Conservation (phyloP, 2,329 filamentous ascomycete genomes). For the Stemphylium vesicarium region DNA sequence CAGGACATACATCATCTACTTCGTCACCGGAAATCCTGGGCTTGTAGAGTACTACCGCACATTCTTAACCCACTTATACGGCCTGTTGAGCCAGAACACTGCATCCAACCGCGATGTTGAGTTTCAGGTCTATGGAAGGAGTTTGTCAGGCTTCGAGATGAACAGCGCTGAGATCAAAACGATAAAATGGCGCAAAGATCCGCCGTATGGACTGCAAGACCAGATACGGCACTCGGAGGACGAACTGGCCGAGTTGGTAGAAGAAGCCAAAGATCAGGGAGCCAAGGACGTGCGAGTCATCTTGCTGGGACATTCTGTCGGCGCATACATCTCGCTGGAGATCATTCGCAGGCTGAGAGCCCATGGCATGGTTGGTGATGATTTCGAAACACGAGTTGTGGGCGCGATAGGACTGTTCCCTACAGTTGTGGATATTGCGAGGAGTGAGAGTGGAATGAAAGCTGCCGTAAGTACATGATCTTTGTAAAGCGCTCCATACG, state of each 20-base stretch:
- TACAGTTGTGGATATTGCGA: slow-evolving; percentile 55
- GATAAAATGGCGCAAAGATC: slow-evolving; percentile 28
- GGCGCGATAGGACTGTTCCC: slow-evolving; percentile 54
- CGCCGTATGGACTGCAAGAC: slow-evolving; percentile 54
- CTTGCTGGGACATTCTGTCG: slow-evolving; percentile 57
- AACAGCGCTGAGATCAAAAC: slow-evolving; percentile 26
- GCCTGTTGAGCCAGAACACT: slow-evolving; percentile 55
- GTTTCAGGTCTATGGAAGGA: slow-evolving; percentile 51
- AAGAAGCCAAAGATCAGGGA: slow-evolving; percentile 26
- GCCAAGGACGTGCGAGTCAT: slow-evolving; percentile 40
- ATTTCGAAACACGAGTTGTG: slow-evolving; percentile 33
- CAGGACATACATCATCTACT: slow-evolving; percentile 65
- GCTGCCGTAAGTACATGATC: slow-evolving; percentile 43
- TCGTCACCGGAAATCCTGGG: slow-evolving; percentile 79
- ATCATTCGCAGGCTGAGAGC: slow-evolving; percentile 44
- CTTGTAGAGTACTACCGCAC: slow-evolving; percentile 74
- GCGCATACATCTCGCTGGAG: slow-evolving; percentile 55
- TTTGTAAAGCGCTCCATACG: not conserved
- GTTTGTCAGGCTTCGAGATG: slow-evolving; percentile 54
- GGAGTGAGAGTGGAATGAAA: slow-evolving; percentile 52
- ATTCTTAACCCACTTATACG: slow-evolving; percentile 67
- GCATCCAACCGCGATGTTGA: slow-evolving; percentile 22
- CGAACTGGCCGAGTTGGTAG: slow-evolving; percentile 51
- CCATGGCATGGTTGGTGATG: slow-evolving; percentile 25
- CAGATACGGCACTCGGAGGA: slow-evolving; percentile 59